phyloP scores from a whole-genome alignment of 2,329 filamentous ascomycete genomes.

The Phyllosticta capitalensis region DNA sequence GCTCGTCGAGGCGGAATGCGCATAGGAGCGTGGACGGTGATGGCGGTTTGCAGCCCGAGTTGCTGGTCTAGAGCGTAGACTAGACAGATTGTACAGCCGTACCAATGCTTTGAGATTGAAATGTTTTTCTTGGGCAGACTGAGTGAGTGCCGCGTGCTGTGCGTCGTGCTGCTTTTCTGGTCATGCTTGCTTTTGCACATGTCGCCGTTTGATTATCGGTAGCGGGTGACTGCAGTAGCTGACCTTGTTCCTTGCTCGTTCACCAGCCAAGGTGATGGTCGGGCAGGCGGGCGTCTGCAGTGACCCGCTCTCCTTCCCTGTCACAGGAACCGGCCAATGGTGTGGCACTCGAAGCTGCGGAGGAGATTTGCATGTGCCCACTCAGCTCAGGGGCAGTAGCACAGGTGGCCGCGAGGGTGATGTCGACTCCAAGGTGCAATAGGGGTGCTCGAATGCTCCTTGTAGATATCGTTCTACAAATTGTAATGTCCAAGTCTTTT shows the following conservation, averaged over 20 bases:
- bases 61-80: neutral
- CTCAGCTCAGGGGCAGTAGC: too few relatives aligned
- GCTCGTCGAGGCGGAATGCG: constrained; percentile 10
- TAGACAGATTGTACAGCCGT: neutral
- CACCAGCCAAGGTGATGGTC: neutral
- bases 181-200: neutral
- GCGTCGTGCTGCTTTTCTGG: neutral
- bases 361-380: too few relatives aligned
- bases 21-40: neutral
- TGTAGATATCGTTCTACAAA: too few relatives aligned
- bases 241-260: neutral
- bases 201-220: neutral
- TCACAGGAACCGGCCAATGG: too few relatives aligned
- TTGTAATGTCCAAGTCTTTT: too few relatives aligned
- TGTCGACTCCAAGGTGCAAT: too few relatives aligned
- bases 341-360: too few relatives aligned
- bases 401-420: too few relatives aligned
- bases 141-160: too few relatives aligned
- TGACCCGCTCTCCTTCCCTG: too few relatives aligned
- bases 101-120: neutral
- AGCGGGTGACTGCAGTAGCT: neutral
- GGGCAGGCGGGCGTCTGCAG: too few relatives aligned
- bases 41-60: neutral
- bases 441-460: too few relatives aligned
- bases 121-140: neutral